A percentile compares a stretch with the other conserved stretches of the same genome.
Evolutionary conservation across 495 filamentous ascomycete genomes (phyloP).

Genomic region (Polyplosphaeria fusca): DNA sequence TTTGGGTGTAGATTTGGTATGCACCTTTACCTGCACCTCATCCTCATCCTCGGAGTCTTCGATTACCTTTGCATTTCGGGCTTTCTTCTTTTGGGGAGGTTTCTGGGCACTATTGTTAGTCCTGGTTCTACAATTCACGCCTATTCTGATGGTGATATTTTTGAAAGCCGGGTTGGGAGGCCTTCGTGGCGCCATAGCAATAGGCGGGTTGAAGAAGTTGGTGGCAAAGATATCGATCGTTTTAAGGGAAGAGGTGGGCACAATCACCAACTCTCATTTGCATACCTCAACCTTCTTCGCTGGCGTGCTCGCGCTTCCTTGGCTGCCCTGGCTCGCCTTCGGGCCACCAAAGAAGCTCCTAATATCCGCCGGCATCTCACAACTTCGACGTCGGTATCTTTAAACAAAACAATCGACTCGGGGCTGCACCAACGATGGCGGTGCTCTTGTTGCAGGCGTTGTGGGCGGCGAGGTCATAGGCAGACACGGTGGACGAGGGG

Average conservation of each 20-base stretch:
- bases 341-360: constrained; percentile 44
- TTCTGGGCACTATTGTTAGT: constrained; percentile 7
- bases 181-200: no score
- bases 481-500: constrained; percentile 6
- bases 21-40: constrained; percentile 28
- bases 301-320: constrained; percentile 25
- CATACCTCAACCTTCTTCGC: constrained; percentile 35
- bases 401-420: background rate
- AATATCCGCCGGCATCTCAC: constrained; percentile 43
- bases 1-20: constrained; percentile 35
- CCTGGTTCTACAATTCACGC: background rate
- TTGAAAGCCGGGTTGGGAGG: no score
- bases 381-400: no score
- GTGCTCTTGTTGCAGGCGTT: background rate
- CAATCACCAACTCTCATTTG: background rate
- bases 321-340: constrained; percentile 14
- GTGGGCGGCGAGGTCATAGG: background rate
- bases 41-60: constrained; percentile 38
- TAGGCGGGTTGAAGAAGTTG: no score
- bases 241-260: no score
- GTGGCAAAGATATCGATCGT: no score
- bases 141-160: background rate
- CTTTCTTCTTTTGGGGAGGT: constrained; percentile 20
- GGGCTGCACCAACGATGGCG: background rate
- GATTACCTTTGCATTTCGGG: constrained; percentile 31